phyloP scores from a whole-genome alignment of 164 flowering plant species.

The Warburgia ugandensis region DNA sequence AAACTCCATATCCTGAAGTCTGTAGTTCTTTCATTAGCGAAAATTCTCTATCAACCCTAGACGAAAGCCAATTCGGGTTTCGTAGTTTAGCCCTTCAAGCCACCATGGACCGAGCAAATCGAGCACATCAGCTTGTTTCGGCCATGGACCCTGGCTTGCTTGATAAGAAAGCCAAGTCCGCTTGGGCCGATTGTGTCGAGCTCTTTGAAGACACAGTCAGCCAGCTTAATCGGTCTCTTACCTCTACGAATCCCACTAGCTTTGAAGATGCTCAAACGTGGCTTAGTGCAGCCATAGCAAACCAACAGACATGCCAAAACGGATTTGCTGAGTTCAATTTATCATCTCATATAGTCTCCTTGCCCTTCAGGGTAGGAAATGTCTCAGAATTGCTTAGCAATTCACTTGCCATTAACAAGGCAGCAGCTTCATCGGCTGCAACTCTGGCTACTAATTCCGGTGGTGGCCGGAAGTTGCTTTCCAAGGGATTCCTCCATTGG shows the following conservation, averaged over 20 bases:
- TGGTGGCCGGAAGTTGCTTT: slow-evolving; percentile 23
- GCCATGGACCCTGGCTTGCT: slow-evolving; percentile 29
- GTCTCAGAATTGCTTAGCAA: slow-evolving; percentile 51
- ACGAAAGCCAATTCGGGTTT: slow-evolving; percentile 16
- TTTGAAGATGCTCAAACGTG: slow-evolving; percentile 34
- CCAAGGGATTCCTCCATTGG: slow-evolving; percentile 38
- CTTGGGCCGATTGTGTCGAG: slow-evolving; percentile 55
- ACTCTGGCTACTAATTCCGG: not conserved
- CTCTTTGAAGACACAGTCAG: slow-evolving; percentile 38
- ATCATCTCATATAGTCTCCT: slow-evolving; percentile 18
- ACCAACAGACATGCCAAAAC: slow-evolving; percentile 46
- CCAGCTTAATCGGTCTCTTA: slow-evolving; percentile 29
- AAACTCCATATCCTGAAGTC: slow-evolving; percentile 53
- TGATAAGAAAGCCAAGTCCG: slow-evolving; percentile 24
- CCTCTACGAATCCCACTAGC: slow-evolving; percentile 8
- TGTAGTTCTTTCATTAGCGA: slow-evolving; percentile 27
- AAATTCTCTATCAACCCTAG: slow-evolving; percentile 4
- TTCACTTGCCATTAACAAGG: slow-evolving; percentile 41
- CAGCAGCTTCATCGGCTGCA: slow-evolving; percentile 1
- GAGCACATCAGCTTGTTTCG: slow-evolving; percentile 30
- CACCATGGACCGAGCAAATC: slow-evolving; percentile 33
- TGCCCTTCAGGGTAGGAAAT: slow-evolving; percentile 20
- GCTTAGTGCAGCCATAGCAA: slow-evolving; percentile 53
- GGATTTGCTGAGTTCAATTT: slow-evolving; percentile 42
- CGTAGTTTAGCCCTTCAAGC: slow-evolving; percentile 25